Conservation (phyloP, 768 basidiomycete genomes). For the Tulasnella sp. region DNA sequence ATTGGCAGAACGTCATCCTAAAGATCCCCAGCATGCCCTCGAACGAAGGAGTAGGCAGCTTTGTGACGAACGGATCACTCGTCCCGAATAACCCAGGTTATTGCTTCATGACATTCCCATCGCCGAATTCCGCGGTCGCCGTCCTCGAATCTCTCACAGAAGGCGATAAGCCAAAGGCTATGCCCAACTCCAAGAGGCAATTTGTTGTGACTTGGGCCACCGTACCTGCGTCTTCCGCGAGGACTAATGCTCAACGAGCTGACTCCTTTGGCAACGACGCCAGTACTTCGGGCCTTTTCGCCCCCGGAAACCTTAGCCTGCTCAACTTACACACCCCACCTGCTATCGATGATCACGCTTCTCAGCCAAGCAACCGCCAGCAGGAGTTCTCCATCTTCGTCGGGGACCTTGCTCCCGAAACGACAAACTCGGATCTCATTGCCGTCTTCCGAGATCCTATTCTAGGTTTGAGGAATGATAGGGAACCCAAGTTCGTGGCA, state of each 20-base stretch:
- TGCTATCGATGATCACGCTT: slow-evolving; percentile 5
- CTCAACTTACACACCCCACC: slow-evolving; percentile 24
- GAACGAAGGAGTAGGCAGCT: slow-evolving; percentile 41
- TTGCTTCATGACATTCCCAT: slow-evolving; percentile 82
- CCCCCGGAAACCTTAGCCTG: not conserved
- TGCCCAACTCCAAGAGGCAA: slow-evolving; percentile 83
- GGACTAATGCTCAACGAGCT: not conserved
- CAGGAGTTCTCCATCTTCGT: slow-evolving; percentile 95
- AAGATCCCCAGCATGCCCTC: slow-evolving; percentile 63
- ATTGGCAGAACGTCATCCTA: slow-evolving; percentile 70
- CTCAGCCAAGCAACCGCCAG: slow-evolving; percentile 35
- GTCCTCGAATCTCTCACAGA: slow-evolving; percentile 51
- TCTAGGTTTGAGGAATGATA: slow-evolving; percentile 72
- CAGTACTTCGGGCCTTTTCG: not conserved
- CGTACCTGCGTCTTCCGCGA: not conserved
- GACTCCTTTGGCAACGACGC: not conserved
- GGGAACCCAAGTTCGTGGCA: slow-evolving; percentile 82
- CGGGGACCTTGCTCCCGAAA: slow-evolving; percentile 88
- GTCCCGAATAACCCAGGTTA: slow-evolving; percentile 82
- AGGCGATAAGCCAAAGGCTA: slow-evolving; percentile 43
- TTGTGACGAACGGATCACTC: slow-evolving; percentile 43
- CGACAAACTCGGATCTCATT: slow-evolving; percentile 92
- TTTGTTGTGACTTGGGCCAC: slow-evolving; percentile 77
- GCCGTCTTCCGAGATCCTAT: slow-evolving; percentile 89
- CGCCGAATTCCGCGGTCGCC: slow-evolving; percentile 60